A percentile compares a stretch with the other conserved stretches of the same genome.
Evolutionary conservation across 2,329 filamentous ascomycete species (phyloP).

Genomic region (Parasarocladium wereldwijsianum): DNA sequence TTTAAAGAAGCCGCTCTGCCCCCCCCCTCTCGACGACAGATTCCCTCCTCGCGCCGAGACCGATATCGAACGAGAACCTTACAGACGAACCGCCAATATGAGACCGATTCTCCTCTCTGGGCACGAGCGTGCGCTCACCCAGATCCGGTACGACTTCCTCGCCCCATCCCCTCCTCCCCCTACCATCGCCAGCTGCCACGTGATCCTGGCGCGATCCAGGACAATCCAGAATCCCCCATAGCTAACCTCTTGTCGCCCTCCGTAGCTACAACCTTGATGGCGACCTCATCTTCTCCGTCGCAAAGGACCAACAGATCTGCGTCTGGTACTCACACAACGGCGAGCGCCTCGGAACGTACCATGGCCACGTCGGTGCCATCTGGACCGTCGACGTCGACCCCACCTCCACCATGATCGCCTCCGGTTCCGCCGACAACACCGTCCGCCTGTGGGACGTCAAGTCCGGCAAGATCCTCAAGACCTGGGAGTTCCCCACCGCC

Average conservation of each 20-base stretch:
- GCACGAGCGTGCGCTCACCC: constrained; percentile 91
- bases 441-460: constrained; percentile 95
- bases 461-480: constrained; percentile 85
- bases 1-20: constrained; percentile 9
- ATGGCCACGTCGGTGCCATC: constrained; percentile 92
- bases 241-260: background rate
- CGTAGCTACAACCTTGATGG: constrained; percentile 79
- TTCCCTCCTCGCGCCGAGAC: constrained; percentile 7
- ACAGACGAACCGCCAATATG: constrained; percentile 45
- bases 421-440: constrained; percentile 94
- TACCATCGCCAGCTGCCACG: background rate
- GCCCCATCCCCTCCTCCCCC: constrained; percentile 1
- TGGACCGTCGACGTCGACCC: constrained; percentile 96
- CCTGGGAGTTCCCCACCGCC: constrained; percentile 92
- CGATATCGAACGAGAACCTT: background rate
- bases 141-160: constrained; percentile 53
- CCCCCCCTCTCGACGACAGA: constrained; percentile 10
- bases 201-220: background rate
- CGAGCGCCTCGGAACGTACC: constrained; percentile 92
- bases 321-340: constrained; percentile 97
- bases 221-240: background rate
- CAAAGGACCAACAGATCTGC: constrained; percentile 94
- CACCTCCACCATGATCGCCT: constrained; percentile 80
- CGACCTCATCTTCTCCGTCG: constrained; percentile 88
- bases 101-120: constrained; percentile 91